phyloP scores from a whole-genome alignment of 257 asterid genomes.

The Scutellaria minor region DNA sequence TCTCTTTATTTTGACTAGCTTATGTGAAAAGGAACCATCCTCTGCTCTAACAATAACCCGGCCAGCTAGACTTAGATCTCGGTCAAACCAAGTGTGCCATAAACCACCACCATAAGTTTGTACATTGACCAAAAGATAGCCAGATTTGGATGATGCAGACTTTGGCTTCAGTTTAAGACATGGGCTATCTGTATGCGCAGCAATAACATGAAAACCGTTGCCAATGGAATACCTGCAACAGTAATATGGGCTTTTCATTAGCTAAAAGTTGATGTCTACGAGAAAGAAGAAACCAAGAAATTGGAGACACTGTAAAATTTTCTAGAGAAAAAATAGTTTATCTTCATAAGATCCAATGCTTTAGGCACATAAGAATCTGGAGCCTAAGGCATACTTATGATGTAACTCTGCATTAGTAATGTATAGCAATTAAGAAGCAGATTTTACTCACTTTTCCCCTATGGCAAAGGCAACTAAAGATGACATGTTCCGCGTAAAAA shows the following conservation, averaged over 20 bases:
- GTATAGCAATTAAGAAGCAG: slow-evolving; percentile 22
- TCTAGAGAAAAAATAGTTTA: slow-evolving; percentile 5
- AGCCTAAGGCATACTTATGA: slow-evolving; percentile 17
- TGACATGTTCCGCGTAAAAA: slow-evolving; percentile 96
- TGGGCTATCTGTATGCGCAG: slow-evolving; percentile 99
- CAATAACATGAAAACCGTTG: slow-evolving; percentile 90
- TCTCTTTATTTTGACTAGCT: slow-evolving; percentile 84
- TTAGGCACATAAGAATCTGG: slow-evolving; percentile 28
- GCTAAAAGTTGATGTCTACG: slow-evolving; percentile 15
- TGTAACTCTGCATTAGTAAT: slow-evolving; percentile 18
- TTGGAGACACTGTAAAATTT: slow-evolving; percentile 8
- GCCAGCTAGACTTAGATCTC: slow-evolving; percentile 96
- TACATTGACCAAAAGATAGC: slow-evolving; percentile 93
- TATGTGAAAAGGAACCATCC: slow-evolving; percentile 86
- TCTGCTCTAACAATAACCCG: slow-evolving; percentile 80
- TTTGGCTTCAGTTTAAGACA: slow-evolving; percentile 97
- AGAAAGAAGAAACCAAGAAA: slow-evolving; percentile 20
- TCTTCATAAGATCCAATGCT: slow-evolving; percentile 18
- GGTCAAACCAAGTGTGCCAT: slow-evolving; percentile 99
- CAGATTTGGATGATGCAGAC: slow-evolving; percentile 84
- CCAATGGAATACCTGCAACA: slow-evolving; percentile 87
- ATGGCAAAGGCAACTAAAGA: slow-evolving; percentile 93
- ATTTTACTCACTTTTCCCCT: slow-evolving; percentile 81
- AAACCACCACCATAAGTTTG: slow-evolving; percentile 97
- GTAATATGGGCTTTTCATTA: slow-evolving; percentile 37